phyloP scores from a whole-genome alignment of 352 stramenopile genomes.

The Achlya hypogyna region DNA sequence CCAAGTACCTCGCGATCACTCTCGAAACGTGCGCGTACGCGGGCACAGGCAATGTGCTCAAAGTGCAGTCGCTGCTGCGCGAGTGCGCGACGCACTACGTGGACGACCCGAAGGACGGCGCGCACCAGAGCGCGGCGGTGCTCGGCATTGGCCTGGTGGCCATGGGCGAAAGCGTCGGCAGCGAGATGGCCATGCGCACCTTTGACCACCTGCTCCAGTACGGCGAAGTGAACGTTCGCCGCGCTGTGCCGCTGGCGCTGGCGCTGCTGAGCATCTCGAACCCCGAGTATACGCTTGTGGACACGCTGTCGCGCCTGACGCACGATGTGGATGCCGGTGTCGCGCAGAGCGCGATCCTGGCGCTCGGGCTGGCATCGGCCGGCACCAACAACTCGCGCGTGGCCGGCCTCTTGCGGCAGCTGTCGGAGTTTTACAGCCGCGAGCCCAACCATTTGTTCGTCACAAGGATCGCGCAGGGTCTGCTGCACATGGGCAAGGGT shows the following conservation, averaged over 20 bases:
- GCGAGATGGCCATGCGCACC: conserved; percentile 97
- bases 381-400: conserved; percentile 99
- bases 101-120: conserved; percentile 64
- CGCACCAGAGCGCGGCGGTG: conserved; percentile 92
- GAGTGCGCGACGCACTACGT: conserved; percentile 95
- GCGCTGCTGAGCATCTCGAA: conserved; percentile 96
- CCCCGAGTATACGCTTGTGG: conserved; percentile 93
- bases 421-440: conserved; percentile 97
- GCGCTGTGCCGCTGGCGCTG: conserved; percentile 95
- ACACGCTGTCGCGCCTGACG: conserved; percentile 97
- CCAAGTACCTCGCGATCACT: conserved; percentile 94
- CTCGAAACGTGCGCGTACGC: conserved; percentile 98
- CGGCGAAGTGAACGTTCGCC: conserved; percentile 94
- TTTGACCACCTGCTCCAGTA: conserved; percentile 99
- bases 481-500: conserved; percentile 99
- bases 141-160: conserved; percentile 97
- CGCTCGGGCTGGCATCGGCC: conserved; percentile 93
- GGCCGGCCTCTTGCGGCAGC: conserved; percentile 92
- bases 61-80: conserved; percentile 97
- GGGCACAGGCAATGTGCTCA: conserved; percentile 97
- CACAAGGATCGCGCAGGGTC: conserved; percentile 96
- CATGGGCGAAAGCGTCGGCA: conserved; percentile 95
- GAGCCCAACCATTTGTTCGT: conserved; percentile 97
- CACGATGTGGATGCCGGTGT: conserved; percentile 96
- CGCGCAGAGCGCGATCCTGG: conserved; percentile 96